Evolutionary conservation across 1,284 basidiomycete genomes (phyloP).

Genomic region (Apiotrichum akiyoshidainum): DNA sequence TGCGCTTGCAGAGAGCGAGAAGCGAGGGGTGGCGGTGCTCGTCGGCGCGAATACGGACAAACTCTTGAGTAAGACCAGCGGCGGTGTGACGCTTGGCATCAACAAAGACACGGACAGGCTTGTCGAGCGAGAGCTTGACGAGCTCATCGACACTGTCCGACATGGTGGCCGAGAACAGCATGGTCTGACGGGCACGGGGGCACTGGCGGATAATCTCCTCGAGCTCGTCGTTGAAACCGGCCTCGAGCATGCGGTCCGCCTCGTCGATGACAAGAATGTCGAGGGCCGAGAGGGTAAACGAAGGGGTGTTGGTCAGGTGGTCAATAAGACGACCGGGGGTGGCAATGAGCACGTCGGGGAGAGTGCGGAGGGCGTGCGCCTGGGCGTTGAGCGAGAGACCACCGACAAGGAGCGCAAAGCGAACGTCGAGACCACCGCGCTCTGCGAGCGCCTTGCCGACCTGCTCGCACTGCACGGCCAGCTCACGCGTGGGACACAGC

Average conservation of each 20-base stretch:
- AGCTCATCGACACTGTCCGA: slow-evolving; percentile 93
- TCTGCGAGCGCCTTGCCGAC: slow-evolving; percentile 78
- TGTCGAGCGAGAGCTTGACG: slow-evolving; percentile 83
- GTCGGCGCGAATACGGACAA: slow-evolving; percentile 76
- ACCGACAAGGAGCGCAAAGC: slow-evolving; percentile 86
- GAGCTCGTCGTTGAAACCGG: slow-evolving; percentile 94
- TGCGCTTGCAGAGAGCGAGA: slow-evolving; percentile 77
- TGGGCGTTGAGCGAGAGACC: slow-evolving; percentile 89
- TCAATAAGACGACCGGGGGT: slow-evolving; percentile 91
- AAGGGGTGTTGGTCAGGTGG: slow-evolving; percentile 90
- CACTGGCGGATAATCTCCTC: slow-evolving; percentile 89
- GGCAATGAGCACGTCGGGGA: slow-evolving; percentile 89
- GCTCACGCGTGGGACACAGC: slow-evolving; percentile 87
- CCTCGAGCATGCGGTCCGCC: slow-evolving; percentile 95
- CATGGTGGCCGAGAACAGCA: slow-evolving; percentile 98
- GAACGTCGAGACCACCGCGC: slow-evolving; percentile 74
- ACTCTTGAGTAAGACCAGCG: slow-evolving; percentile 88
- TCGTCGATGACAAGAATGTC: slow-evolving; percentile 95
- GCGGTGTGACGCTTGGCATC: slow-evolving; percentile 89
- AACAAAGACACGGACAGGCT: slow-evolving; percentile 90
- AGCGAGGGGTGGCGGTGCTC: slow-evolving; percentile 76
- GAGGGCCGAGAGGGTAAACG: slow-evolving; percentile 87
- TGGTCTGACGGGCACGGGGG: slow-evolving; percentile 85
- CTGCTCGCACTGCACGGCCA: slow-evolving; percentile 90
- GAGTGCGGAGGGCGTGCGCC: slow-evolving; percentile 74